These are phyloP conservation scores for Paulownia fortunei DNA, from an alignment of 257 asterid genomes.

Conservation along the genomic window DNA sequence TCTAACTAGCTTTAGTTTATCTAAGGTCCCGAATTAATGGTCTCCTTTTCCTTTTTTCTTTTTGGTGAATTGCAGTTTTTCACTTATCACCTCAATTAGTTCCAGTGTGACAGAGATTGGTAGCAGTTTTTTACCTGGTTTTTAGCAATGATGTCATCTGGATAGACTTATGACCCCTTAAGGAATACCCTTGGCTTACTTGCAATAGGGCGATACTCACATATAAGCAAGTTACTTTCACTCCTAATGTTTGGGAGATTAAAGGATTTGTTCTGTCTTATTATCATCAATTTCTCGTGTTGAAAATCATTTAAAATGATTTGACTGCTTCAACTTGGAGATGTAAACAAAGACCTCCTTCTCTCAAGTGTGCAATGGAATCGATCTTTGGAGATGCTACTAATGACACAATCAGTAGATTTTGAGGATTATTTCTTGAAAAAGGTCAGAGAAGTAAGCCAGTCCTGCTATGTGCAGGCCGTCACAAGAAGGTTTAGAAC, in stretches of 20 bases:
- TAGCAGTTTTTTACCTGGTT: constrained; percentile 19
- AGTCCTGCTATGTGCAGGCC: constrained; percentile 64
- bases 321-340: constrained; percentile 41
- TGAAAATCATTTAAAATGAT: constrained; percentile 32
- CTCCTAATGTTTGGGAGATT: constrained; percentile 33
- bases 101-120: constrained; percentile 30
- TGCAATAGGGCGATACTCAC: constrained; percentile 34
- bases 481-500: constrained; percentile 69
- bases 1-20: neutral
- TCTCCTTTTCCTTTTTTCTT: neutral
- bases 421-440: constrained; percentile 32
- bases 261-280: constrained; percentile 26
- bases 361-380: constrained; percentile 64
- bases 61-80: constrained; percentile 27
- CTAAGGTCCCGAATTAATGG: neutral
- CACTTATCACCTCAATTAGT: constrained; percentile 14
- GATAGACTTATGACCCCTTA: constrained; percentile 52
- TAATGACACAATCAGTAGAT: constrained; percentile 57
- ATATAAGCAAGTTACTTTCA: constrained; percentile 33
- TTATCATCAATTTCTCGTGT: constrained; percentile 15
- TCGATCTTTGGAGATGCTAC: constrained; percentile 63
- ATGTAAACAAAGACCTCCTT: constrained; percentile 30
- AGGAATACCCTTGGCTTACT: constrained; percentile 45
- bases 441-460: constrained; percentile 70
- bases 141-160: constrained; percentile 48